Conservation (phyloP, 192 early-diverging fungal species). For the Coemansia sp. region DNA sequence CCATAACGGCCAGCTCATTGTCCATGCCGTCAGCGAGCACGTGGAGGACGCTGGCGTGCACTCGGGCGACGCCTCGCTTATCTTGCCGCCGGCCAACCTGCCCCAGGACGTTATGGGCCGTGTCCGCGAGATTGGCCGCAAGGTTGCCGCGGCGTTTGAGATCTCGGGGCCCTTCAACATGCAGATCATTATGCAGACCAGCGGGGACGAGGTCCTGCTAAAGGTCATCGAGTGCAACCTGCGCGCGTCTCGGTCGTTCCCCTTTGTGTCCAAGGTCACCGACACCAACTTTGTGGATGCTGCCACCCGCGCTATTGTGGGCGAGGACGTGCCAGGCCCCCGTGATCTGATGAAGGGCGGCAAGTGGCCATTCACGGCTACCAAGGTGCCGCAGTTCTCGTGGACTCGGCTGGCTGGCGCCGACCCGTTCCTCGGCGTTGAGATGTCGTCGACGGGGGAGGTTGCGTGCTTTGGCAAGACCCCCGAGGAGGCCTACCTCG, state of each 20-base stretch:
- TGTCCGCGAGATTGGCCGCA: constrained; percentile 76
- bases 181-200: constrained; percentile 81
- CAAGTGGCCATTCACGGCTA: constrained; percentile 71
- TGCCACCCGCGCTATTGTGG: constrained; percentile 79
- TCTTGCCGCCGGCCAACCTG: constrained; percentile 74
- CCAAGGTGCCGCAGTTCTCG: constrained; percentile 95
- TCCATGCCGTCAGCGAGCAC: constrained; percentile 93
- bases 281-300: constrained; percentile 90
- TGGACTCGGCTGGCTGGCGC: constrained; percentile 95
- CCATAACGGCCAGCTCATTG: constrained; percentile 73
- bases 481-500: constrained; percentile 83
- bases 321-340: constrained; percentile 59
- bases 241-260: constrained; percentile 96
- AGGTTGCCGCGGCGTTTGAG: constrained; percentile 85
- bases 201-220: constrained; percentile 55
- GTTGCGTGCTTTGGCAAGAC: constrained; percentile 95
- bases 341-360: constrained; percentile 51
- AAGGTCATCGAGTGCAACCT: constrained; percentile 99
- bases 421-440: constrained; percentile 95
- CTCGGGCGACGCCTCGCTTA: constrained; percentile 93
- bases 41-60: constrained; percentile 98
- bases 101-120: constrained; percentile 53
- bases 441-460: constrained; percentile 98
- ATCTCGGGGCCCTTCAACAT: constrained; percentile 99
- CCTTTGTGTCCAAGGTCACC: constrained; percentile 94